These are phyloP conservation scores for Macrolepiota dolichaula DNA, from an alignment of 768 basidiomycete species.

Conservation along the genomic window DNA sequence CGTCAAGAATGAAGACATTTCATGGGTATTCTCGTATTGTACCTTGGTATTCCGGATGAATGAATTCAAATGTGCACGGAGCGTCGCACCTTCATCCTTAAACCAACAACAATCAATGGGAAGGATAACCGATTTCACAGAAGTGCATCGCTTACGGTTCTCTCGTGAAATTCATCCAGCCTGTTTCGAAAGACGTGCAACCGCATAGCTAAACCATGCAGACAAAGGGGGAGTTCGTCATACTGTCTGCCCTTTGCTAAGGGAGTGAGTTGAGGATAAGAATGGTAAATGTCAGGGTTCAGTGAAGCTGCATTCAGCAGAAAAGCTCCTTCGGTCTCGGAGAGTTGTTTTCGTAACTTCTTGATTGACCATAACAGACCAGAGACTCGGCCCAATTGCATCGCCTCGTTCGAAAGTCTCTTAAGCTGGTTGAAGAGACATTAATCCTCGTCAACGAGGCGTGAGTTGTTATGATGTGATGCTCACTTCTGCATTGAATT, in stretches of 20 bases:
- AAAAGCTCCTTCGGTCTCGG: not conserved
- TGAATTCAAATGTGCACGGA: not conserved
- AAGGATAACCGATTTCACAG: not conserved
- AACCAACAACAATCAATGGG: not conserved
- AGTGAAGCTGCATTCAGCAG: slow-evolving; percentile 3
- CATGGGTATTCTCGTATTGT: not conserved
- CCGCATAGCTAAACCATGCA: not conserved
- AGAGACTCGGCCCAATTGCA: not conserved
- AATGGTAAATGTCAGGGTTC: not conserved
- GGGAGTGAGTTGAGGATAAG: not conserved
- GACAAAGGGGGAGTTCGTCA: not conserved
- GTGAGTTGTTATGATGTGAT: not conserved
- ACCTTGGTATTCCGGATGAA: slow-evolving; percentile 4
- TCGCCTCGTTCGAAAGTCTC: not conserved
- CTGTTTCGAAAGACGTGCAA: not conserved
- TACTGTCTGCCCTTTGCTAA: not conserved
- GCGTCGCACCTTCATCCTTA: not conserved
- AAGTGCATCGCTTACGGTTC: not conserved
- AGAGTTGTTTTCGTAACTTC: not conserved
- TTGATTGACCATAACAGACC: slow-evolving; percentile 4
- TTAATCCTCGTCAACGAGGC: not conserved
- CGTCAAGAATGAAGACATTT: not conserved
- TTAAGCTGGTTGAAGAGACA: not conserved
- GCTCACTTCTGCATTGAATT: not conserved
- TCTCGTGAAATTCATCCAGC: slow-evolving; percentile 2